Base-by-base conservation (phyloP, 352 stramenopile genomes). In the Phytopythium vexans region DNA sequence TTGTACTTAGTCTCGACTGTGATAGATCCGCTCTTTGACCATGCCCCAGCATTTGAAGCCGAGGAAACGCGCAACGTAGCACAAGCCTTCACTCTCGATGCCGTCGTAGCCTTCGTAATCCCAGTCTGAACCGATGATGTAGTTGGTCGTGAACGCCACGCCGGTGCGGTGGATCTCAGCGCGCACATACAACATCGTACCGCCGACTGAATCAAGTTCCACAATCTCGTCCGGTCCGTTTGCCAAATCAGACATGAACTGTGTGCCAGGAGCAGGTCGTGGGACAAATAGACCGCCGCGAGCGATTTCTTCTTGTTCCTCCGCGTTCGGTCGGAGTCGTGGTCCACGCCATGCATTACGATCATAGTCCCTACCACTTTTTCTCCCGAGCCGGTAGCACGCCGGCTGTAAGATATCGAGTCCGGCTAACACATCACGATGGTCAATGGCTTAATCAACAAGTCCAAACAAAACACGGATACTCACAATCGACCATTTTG, bases 81-180 rank as follows among this genome's bases (percentile, higher is more conserved):
- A 85, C 12, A 85, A 31, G 8, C 70, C 74, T 56, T 79, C 66
- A 8, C 66, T 76, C 53, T 85, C 74, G n/a, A 82, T 75, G 16
- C 64, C 73, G 44, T 84, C 73, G 54, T 71, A 78, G 0, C 73
- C 70, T 52, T 81, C 70, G 6, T 38, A 42, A n/a, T 56, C 50
- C 68, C 70, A 78, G 27, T 74, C 57, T 10, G 47, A 72, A 34
- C 70, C 70, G 15, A 79, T 75, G 16, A 77, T 27, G 49, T 76
- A 66, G 51, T 77, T 59, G 14, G 69, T 53, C 21, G 73, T 48
- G 33, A 84, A 84, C 1, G 74, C 4, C 6, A 81, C 71, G 9
- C 70, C 73, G 40, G 81, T 70, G 0, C 73, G 57, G 48, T 84
- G 73, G 31, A 81, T 48, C 21, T 81, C 73, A 16, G 68, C 73